Base-by-base conservation (phyloP, 257 asterid species). In the Thymus quinquecostatus region DNA sequence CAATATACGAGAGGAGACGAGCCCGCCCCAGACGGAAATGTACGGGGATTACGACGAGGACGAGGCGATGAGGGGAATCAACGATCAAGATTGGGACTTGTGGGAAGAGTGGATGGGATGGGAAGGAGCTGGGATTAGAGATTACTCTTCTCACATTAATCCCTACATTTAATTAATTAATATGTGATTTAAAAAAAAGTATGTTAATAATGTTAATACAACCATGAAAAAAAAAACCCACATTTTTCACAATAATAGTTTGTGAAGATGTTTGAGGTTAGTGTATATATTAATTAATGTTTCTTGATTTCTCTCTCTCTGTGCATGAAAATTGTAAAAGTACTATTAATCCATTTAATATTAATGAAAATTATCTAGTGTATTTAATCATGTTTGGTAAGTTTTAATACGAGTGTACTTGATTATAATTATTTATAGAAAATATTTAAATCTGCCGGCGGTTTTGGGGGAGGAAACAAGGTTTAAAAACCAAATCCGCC, bases 61-160 rank as follows among this genome's bases (percentile, higher is more conserved):
- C 10, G 95, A 87, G 8, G 41, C 82, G 38, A 77, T 73, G 78
- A 78, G 89, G 70, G 96, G 89, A 74, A 76, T 77, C 85, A 0
- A 77, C 38, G 96, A 90, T 41, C 81, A 82, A 6, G 94, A 91
- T 40, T 88, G 86, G 83, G 98, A 95, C 3, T 5, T 88, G 57
- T 92, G 96, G 98, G 99, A 92, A 68, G 98, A 94, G 60, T 94
- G 97, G 98, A 94, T 88, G 97, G 99, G 98, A 38, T 94, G 93
- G 93, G 98, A 92, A 88, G 99, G 98, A 45, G 98, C 94, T 5
- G 97, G 99, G 13, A 91, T 89, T 63, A 79, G 95, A 2, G 97
- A 91, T 55, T 94, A 91, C 68, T 68, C 98, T 0, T 88, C 97
- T 4, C 99, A 89, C 51, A 71, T 94, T 61, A 94, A 91, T 43